Conservation (phyloP, 129 eudicot species). For the Arctium minus region DNA sequence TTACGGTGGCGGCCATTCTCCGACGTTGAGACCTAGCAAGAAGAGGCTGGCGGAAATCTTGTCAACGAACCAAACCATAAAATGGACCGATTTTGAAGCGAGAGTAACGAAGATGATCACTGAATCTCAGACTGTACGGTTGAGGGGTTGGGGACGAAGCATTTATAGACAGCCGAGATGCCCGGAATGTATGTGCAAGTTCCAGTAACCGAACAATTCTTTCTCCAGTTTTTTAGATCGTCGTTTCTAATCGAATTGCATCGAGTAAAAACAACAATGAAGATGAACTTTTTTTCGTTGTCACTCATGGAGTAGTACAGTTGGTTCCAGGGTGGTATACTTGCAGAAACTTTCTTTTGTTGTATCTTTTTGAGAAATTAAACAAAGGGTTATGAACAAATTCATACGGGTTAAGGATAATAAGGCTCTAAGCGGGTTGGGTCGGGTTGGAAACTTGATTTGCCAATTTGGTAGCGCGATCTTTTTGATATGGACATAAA, state of each 20-base stretch:
- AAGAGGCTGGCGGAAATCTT: slow-evolving; percentile 73
- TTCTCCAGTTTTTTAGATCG: background rate
- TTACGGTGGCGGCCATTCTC: slow-evolving; percentile 76
- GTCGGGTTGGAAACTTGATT: too few species aligned
- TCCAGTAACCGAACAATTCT: slow-evolving; percentile 17
- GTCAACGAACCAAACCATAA: slow-evolving; percentile 48
- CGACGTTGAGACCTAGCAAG: slow-evolving; percentile 71
- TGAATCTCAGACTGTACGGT: slow-evolving; percentile 60
- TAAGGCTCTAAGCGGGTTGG: too few species aligned
- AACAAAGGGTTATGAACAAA: background rate
- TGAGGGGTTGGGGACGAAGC: slow-evolving; percentile 56
- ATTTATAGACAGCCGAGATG: slow-evolving; percentile 86
- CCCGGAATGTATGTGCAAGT: slow-evolving; percentile 85
- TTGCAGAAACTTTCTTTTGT: slow-evolving; percentile 3
- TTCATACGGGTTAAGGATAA: background rate
- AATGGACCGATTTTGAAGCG: slow-evolving; percentile 54
- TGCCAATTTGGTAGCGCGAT: too few species aligned
- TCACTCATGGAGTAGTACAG: background rate
- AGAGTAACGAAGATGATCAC: slow-evolving; percentile 72
- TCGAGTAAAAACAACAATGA: background rate
- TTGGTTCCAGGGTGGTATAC: background rate
- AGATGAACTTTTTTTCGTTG: background rate
- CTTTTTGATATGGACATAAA: too few species aligned
- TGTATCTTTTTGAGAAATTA: background rate
- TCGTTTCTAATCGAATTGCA: background rate